Evolutionary conservation across 768 basidiomycete species (phyloP).

Genomic region (Pleurotus salmoneostramineus): DNA sequence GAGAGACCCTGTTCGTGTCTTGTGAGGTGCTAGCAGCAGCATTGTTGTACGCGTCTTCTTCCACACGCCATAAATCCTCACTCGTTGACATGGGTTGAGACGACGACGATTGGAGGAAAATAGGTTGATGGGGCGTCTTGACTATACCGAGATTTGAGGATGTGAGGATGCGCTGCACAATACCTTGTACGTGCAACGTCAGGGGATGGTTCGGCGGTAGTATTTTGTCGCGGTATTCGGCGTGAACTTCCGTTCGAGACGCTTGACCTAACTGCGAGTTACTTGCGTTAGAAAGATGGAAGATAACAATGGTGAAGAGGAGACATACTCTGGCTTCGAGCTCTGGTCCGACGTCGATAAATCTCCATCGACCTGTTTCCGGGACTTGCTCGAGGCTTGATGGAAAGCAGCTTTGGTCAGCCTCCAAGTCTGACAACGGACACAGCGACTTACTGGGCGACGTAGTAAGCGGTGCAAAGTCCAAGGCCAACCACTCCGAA

Average conservation of each 20-base stretch:
- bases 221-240: slow-evolving; percentile 48
- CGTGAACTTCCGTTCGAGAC: slow-evolving; percentile 36
- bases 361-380: slow-evolving; percentile 84
- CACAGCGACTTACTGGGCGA: slow-evolving; percentile 1
- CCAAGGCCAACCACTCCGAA: neutral
- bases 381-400: slow-evolving; percentile 78
- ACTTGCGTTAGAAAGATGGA: neutral
- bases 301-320: neutral
- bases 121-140: slow-evolving; percentile 13
- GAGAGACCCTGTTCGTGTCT: slow-evolving; percentile 22
- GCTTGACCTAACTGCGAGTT: slow-evolving; percentile 36
- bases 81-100: slow-evolving; percentile 13
- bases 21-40: slow-evolving; percentile 8
- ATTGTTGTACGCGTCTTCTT: slow-evolving; percentile 22
- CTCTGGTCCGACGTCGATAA: slow-evolving; percentile 71
- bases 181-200: slow-evolving; percentile 61
- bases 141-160: slow-evolving; percentile 71
- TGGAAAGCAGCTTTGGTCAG: neutral
- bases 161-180: slow-evolving; percentile 66
- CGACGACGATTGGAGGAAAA: slow-evolving; percentile 18
- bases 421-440: neutral
- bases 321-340: slow-evolving; percentile 50
- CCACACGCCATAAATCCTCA: slow-evolving; percentile 28
- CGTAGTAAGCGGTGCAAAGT: slow-evolving; percentile 3
- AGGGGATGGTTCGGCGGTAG: slow-evolving; percentile 67